phyloP scores from a whole-genome alignment of 1,284 basidiomycete genomes.

The Ceratobasidium sp. region DNA sequence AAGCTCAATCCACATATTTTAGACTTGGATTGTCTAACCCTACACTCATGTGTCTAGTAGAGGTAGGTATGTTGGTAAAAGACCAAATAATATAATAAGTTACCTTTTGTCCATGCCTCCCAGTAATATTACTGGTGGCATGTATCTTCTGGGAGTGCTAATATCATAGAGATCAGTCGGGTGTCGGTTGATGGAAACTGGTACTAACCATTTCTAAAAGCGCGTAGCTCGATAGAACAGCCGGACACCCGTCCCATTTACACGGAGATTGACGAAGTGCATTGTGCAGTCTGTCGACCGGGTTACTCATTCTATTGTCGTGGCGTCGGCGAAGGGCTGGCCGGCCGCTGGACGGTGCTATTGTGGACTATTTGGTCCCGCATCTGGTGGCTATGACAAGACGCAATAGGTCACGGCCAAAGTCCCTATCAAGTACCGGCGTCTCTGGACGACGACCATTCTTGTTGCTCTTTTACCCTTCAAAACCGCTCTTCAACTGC shows the following conservation, averaged over 20 bases:
- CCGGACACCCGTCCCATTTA: slow-evolving; percentile 8
- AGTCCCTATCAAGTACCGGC: not conserved
- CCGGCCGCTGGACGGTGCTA: not conserved
- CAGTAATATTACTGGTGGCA: not conserved
- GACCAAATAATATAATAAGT: not conserved
- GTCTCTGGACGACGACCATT: not conserved
- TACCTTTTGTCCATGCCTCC: not conserved
- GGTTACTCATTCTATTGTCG: not conserved
- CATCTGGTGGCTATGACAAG: slow-evolving; percentile 17
- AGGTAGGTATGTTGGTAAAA: not conserved
- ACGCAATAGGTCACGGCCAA: too few relatives aligned
- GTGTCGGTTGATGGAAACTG: not conserved
- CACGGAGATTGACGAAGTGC: slow-evolving; percentile 21
- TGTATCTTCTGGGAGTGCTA: slow-evolving; percentile 25
- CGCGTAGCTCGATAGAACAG: slow-evolving; percentile 7
- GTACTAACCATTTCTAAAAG: slow-evolving; percentile 12
- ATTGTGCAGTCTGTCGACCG: not conserved
- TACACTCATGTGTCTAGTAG: slow-evolving; percentile 5
- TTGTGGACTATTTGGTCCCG: not conserved
- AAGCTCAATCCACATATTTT: not conserved
- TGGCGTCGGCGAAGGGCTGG: not conserved
- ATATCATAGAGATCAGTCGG: not conserved
- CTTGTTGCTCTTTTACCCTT: too few relatives aligned
- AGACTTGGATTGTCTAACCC: not conserved
- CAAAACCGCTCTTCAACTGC: not conserved